Base-by-base conservation (phyloP, 169 alveolate species). In the Plasmodium sp. region DNA sequence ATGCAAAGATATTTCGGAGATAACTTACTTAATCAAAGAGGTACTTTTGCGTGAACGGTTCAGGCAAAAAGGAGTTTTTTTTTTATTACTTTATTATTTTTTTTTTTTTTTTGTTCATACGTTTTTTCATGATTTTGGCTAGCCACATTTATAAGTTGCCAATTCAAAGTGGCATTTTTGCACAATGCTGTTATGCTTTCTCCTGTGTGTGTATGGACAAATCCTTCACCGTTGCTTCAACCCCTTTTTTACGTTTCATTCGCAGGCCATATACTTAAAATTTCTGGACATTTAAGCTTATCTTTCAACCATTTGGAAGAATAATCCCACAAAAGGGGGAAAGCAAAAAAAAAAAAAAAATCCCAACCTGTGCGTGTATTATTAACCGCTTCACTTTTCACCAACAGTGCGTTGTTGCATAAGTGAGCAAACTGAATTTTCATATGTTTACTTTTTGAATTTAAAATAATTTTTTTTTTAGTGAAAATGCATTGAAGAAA, bases 1-100 rank as follows among this genome's bases (percentile, higher is more conserved):
- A 79, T 88, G 94, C 56, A 88, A 88, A 51, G 94, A 88, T 39
- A 62, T 88, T 62, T 88, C 94, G 58, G 94, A 88, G 72, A 77
- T 88, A 54, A 58, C 90, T 14, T 88, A 88, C 72, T 88, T 88
- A 80, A 88, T 88, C 31, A 88, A 88, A 48, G 94, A 88, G 88
- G 94, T 88, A 88, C 14, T 9, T 74, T 10, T 33, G 51, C 58
- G 45, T 84, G 27, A 84, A 72, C 75, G 48, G 62, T 27, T 81
- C 62, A 12, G 51, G 51, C 1, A 45, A 81, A 16, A 48, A 5
- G 33, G 45, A 43, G 33, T 18, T 14, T 41, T 79, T n/a, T 79
- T 79, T 18, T 41, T 79, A n/a, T 36, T 22, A 22, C 27, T 22
- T 22, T 22, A 22, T 0, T 34, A 16, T 31, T 18, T 34, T 77